Evolutionary conservation across 108 stramenopile species (phyloP).

Genomic region (Bacterosira constricta): DNA sequence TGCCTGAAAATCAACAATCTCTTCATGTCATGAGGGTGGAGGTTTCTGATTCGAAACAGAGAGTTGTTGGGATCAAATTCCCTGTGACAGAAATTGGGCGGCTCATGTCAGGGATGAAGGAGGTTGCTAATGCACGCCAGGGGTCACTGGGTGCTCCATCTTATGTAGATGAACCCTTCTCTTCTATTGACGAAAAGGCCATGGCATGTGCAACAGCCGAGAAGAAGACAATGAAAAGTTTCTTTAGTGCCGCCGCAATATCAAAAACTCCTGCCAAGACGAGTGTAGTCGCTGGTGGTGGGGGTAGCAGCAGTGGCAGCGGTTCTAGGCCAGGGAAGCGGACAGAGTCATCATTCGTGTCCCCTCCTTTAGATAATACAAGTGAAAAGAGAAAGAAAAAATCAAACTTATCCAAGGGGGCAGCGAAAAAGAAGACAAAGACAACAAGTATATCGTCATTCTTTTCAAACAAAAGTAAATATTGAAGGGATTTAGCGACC

Average conservation of each 20-base stretch:
- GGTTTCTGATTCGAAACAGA: slow-evolving; percentile 7
- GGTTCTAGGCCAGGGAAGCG: neutral
- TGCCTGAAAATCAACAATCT: slow-evolving; percentile 31
- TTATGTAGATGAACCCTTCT: slow-evolving; percentile 45
- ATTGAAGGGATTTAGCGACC: too few species aligned
- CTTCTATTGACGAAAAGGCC: slow-evolving; percentile 38
- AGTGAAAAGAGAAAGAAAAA: slow-evolving; percentile 1
- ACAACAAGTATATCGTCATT: slow-evolving; percentile 9
- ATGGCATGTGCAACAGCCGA: slow-evolving; percentile 50
- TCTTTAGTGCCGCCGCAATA: slow-evolving; percentile 39
- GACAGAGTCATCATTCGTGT: neutral
- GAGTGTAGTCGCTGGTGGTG: too few species aligned
- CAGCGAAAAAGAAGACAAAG: slow-evolving; percentile 1
- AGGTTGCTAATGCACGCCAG: slow-evolving; percentile 17
- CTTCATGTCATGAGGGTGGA: slow-evolving; percentile 59
- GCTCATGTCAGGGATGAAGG: slow-evolving; percentile 37
- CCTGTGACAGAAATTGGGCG: slow-evolving; percentile 42
- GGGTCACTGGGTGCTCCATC: slow-evolving; percentile 11
- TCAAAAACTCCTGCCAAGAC: neutral
- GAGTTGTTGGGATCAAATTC: slow-evolving; percentile 64
- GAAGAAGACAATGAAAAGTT: slow-evolving; percentile 62
- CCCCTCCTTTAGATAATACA: neutral
- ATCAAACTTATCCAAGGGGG: neutral
- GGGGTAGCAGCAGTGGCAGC: neutral
- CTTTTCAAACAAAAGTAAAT: slow-evolving; percentile 19